Percentiles rank a stretch among this genome's conserved stretches.
Evolutionary conservation across 352 stramenopile species (phyloP).

Genomic region (Phytophthora crassamura): DNA sequence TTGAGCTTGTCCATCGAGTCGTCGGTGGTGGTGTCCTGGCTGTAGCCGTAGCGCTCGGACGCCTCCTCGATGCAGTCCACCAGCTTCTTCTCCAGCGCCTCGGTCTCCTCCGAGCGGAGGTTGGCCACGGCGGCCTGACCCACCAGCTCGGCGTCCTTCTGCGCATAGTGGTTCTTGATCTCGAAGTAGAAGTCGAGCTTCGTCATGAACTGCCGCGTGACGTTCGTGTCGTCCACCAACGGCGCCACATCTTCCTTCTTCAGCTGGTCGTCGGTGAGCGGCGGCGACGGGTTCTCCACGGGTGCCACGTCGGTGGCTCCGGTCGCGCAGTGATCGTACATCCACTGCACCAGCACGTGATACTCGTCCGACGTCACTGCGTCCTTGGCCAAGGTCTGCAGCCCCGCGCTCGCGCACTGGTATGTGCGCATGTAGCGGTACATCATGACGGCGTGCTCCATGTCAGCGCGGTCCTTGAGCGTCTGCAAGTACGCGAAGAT

Average conservation of each 20-base stretch:
- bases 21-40: not conserved
- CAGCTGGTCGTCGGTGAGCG: constrained; percentile 16
- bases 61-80: constrained; percentile 41
- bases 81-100: constrained; percentile 33
- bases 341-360: constrained; percentile 46
- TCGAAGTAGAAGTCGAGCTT: constrained; percentile 64
- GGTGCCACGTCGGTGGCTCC: constrained; percentile 21
- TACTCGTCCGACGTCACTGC: constrained; percentile 38
- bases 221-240: constrained; percentile 21
- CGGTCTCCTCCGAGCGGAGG: constrained; percentile 26
- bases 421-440: constrained; percentile 45
- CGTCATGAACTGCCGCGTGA: constrained; percentile 48
- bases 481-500: constrained; percentile 42
- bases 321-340: constrained; percentile 45
- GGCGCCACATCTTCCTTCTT: constrained; percentile 18
- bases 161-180: constrained; percentile 48
- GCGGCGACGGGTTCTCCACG: constrained; percentile 2
- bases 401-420: constrained; percentile 34
- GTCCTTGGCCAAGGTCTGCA: constrained; percentile 40
- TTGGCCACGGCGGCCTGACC: constrained; percentile 27
- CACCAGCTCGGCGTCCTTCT: constrained; percentile 21
- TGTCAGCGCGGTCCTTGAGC: constrained; percentile 34
- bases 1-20: constrained; percentile 29
- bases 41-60: constrained; percentile 30
- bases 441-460: constrained; percentile 29